These are phyloP conservation scores for Backusella luteola DNA, from an alignment of 192 early-diverging fungal genomes.

Conservation along the genomic window DNA sequence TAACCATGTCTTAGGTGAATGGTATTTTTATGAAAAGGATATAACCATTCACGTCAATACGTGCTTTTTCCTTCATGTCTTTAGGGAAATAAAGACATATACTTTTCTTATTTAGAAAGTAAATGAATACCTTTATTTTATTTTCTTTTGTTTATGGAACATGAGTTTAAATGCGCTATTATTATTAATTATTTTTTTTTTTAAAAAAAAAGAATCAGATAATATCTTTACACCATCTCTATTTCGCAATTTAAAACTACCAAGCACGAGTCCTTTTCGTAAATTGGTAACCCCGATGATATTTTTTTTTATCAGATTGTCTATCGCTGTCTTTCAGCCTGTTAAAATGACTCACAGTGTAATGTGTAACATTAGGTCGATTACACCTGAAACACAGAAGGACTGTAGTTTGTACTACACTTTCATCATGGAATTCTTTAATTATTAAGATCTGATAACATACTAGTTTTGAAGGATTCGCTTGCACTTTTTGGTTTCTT, in stretches of 20 bases:
- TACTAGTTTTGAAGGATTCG: neutral
- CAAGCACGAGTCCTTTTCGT: neutral
- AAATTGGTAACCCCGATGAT: neutral
- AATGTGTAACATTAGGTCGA: neutral
- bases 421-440: neutral
- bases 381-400: neutral
- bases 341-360: neutral
- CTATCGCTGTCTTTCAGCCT: neutral
- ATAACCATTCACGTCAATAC: neutral
- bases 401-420: neutral
- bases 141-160: neutral
- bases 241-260: neutral
- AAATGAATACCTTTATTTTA: neutral
- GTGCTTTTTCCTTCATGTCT: neutral
- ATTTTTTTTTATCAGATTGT: neutral
- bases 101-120: neutral
- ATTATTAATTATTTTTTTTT: neutral
- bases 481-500: neutral
- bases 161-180: neutral
- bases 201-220: neutral
- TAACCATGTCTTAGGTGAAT: neutral
- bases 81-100: neutral
- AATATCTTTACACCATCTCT: neutral
- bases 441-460: slow-evolving; percentile 1
- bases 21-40: neutral